These are phyloP conservation scores for Ophiocordyceps camponoti-rufipedis DNA, from an alignment of 2,329 filamentous ascomycete species.

Conservation along the genomic window DNA sequence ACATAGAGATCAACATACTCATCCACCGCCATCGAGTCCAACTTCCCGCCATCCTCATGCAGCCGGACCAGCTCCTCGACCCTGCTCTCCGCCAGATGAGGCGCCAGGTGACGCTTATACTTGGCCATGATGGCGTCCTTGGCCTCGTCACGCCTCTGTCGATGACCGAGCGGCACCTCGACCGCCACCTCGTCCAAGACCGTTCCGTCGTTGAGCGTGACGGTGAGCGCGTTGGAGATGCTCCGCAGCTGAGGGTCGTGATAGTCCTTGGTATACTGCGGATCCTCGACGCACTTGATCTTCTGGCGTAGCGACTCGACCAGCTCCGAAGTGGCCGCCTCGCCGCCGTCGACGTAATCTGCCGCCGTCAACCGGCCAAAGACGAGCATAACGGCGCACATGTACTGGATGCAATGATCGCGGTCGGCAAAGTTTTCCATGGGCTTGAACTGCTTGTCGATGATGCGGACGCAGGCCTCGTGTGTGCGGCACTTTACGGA, in stretches of 20 bases:
- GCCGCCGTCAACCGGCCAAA: constrained; percentile 85
- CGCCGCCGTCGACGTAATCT: constrained; percentile 84
- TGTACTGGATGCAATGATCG: constrained; percentile 99
- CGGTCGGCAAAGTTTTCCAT: constrained; percentile 99
- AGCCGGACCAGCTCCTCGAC: constrained; percentile 73
- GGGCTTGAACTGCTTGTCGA: constrained; percentile 99
- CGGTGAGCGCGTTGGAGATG: constrained; percentile 92
- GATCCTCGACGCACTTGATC: constrained; percentile 93
- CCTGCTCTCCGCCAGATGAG: constrained; percentile 59
- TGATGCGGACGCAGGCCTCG: constrained; percentile 96
- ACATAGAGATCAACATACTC: constrained; percentile 80
- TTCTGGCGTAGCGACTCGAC: constrained; percentile 83
- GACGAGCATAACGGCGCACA: constrained; percentile 89
- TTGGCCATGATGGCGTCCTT: constrained; percentile 95
- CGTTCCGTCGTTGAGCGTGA: constrained; percentile 87
- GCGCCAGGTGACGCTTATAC: constrained; percentile 79
- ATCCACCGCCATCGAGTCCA: constrained; percentile 73
- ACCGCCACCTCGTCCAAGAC: constrained; percentile 79
- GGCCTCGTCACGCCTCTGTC: constrained; percentile 79
- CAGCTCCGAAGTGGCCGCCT: constrained; percentile 77
- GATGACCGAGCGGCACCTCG: constrained; percentile 88
- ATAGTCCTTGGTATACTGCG: constrained; percentile 87
- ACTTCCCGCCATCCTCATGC: constrained; percentile 52
- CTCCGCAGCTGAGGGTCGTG: constrained; percentile 84
- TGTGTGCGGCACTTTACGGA: constrained; percentile 86